Percentiles rank a stretch among this genome's conserved stretches.
Conservation (phyloP, 2,329 filamentous ascomycete species). For the Alternaria solani region DNA sequence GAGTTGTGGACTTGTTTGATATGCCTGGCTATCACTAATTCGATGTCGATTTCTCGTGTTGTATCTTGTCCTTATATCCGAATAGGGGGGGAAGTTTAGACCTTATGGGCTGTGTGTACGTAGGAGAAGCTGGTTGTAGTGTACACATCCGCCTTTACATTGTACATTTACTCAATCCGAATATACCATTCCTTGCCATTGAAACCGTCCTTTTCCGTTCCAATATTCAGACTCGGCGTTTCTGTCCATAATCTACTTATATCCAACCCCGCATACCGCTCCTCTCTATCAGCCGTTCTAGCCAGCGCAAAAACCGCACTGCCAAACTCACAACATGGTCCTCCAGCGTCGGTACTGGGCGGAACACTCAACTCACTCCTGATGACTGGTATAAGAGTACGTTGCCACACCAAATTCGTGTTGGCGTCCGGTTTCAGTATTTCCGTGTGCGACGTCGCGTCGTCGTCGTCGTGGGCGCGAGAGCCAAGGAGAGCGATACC, state of each 20-base stretch:
- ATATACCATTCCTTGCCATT: not conserved
- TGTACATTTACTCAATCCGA: too few relatives aligned
- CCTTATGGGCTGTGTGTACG: too few relatives aligned
- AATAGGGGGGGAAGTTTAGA: too few relatives aligned
- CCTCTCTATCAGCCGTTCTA: conserved; percentile 22
- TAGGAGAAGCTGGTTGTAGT: too few relatives aligned
- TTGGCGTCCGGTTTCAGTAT: conserved; percentile 47
- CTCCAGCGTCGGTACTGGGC: too few relatives aligned
- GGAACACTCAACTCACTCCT: not conserved
- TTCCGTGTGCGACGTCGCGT: not conserved
- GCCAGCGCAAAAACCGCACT: conserved; percentile 38
- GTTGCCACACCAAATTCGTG: conserved; percentile 47
- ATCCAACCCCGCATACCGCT: conserved; percentile 24
- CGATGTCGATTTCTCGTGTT: too few relatives aligned
- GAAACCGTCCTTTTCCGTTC: not conserved
- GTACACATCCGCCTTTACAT: too few relatives aligned
- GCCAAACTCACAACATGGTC: conserved; percentile 5
- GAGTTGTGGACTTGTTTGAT: too few relatives aligned
- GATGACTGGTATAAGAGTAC: conserved; percentile 42
- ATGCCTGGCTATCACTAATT: too few relatives aligned
- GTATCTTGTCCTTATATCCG: too few relatives aligned
- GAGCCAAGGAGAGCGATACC: conserved; percentile 28
- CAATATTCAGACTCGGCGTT: conserved; percentile 19
- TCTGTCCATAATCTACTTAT: conserved; percentile 33
- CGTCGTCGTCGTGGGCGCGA: not conserved